phyloP scores from a whole-genome alignment of 2,329 filamentous ascomycete species.

The Penicillium sp. region DNA sequence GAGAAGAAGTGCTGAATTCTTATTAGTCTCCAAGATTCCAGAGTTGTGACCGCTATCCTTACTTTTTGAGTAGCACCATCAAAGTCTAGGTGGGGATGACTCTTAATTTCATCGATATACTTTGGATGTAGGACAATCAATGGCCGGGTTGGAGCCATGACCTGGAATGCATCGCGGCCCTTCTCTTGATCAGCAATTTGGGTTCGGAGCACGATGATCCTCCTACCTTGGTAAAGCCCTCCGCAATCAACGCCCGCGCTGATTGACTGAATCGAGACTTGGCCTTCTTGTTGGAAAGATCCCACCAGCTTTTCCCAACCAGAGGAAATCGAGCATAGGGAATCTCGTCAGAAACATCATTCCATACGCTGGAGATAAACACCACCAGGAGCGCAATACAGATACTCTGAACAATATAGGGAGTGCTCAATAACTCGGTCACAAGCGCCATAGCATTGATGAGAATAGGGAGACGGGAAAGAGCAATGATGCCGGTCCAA shows the following conservation, averaged over 20 bases:
- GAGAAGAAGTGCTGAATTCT: slow-evolving; percentile 28
- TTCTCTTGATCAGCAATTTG: slow-evolving; percentile 9
- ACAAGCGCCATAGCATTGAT: slow-evolving; percentile 25
- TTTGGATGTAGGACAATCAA: slow-evolving; percentile 32
- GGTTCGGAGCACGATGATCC: background rate
- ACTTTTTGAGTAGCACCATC: slow-evolving; percentile 26
- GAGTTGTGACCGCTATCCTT: background rate
- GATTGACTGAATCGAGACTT: slow-evolving; percentile 26
- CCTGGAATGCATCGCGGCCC: slow-evolving; percentile 28
- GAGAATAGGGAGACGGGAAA: background rate
- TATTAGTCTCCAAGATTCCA: slow-evolving; percentile 3
- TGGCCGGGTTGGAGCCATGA: slow-evolving; percentile 23
- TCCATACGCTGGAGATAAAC: slow-evolving; percentile 25
- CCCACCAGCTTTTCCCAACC: slow-evolving; percentile 30
- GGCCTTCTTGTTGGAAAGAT: slow-evolving; percentile 34
- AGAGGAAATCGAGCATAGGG: slow-evolving; percentile 29
- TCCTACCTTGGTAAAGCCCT: slow-evolving; percentile 31
- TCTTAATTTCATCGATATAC: slow-evolving; percentile 35
- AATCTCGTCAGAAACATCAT: slow-evolving; percentile 28
- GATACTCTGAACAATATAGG: slow-evolving; percentile 23
- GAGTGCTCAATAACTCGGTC: slow-evolving; percentile 21
- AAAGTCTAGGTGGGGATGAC: slow-evolving; percentile 30
- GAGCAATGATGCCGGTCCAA: background rate
- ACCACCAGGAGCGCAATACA: slow-evolving; percentile 20
- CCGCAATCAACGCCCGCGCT: slow-evolving; percentile 24